Conservation (phyloP, 1,139 yeast species). For the Suhomyces taliae region DNA sequence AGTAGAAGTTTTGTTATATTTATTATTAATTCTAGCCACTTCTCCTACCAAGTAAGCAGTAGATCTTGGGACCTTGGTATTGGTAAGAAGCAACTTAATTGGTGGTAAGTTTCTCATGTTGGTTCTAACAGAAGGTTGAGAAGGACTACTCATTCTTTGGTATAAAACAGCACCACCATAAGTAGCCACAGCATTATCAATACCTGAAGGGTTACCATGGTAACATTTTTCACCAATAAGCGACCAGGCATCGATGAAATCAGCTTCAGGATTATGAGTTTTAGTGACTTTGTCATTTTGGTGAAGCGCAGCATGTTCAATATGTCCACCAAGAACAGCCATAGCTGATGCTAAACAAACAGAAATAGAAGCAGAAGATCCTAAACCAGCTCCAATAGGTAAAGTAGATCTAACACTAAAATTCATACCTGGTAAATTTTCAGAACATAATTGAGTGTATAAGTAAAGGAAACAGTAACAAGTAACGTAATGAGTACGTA, state of each 20-base stretch:
- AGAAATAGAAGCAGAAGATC: conserved; percentile 89
- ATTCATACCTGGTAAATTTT: conserved; percentile 47
- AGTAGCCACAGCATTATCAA: conserved; percentile 94
- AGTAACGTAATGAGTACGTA: conserved; percentile 72
- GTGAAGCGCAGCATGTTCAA: conserved; percentile 32
- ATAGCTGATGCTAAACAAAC: conserved; percentile 84
- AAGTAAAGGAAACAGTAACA: conserved; percentile 84
- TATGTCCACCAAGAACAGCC: conserved; percentile 59
- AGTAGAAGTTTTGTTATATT: conserved; percentile 54
- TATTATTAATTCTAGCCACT: conserved; percentile 58
- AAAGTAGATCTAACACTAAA: conserved; percentile 77
- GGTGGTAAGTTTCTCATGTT: conserved; percentile 75
- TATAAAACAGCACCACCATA: conserved; percentile 95
- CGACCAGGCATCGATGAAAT: conserved; percentile 81
- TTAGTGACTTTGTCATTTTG: conserved; percentile 29
- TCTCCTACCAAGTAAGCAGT: conserved; percentile 81
- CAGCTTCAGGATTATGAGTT: conserved; percentile 46
- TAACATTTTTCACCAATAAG: conserved; percentile 92
- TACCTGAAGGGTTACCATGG: conserved; percentile 97
- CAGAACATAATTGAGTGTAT: conserved; percentile 57
- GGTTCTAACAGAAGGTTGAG: conserved; percentile 58
- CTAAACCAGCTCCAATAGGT: conserved; percentile 97
- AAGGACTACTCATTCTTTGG: conserved; percentile 59
- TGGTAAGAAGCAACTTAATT: conserved; percentile 71
- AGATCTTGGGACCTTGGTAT: conserved; percentile 83